phyloP scores from a whole-genome alignment of 345 rosid genomes.

The Clausena lansium region DNA sequence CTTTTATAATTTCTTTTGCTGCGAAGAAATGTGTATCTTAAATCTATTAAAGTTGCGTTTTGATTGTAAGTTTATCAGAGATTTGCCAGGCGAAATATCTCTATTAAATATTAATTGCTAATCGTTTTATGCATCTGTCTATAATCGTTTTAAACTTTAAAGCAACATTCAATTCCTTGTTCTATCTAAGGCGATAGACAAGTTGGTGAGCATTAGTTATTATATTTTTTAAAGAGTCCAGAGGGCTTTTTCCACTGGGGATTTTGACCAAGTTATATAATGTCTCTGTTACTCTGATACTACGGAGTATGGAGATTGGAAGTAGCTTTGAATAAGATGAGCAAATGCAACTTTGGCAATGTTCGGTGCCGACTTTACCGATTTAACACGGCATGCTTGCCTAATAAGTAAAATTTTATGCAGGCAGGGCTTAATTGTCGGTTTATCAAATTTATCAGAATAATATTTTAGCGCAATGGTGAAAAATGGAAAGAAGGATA shows the following conservation, averaged over 20 bases:
- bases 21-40: conserved; percentile 2
- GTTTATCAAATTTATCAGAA: neutral
- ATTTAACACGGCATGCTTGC: neutral
- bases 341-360: neutral
- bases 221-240: neutral
- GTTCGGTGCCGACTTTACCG: neutral
- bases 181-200: too few species aligned
- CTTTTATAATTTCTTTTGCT: neutral
- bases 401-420: neutral
- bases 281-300: neutral
- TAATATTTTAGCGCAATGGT: neutral
- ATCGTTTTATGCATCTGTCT: neutral
- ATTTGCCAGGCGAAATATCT: conserved; percentile 8
- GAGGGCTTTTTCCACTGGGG: too few species aligned
- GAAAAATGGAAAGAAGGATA: too few species aligned
- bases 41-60: neutral
- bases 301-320: neutral
- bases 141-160: neutral
- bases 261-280: neutral
- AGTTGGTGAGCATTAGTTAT: neutral
- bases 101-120: neutral
- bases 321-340: neutral
- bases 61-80: conserved; percentile 6
- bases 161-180: neutral
- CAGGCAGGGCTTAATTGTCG: neutral